Evolutionary conservation across 2,329 filamentous ascomycete species (phyloP).

Genomic region (Sphaerostilbella broomeana): DNA sequence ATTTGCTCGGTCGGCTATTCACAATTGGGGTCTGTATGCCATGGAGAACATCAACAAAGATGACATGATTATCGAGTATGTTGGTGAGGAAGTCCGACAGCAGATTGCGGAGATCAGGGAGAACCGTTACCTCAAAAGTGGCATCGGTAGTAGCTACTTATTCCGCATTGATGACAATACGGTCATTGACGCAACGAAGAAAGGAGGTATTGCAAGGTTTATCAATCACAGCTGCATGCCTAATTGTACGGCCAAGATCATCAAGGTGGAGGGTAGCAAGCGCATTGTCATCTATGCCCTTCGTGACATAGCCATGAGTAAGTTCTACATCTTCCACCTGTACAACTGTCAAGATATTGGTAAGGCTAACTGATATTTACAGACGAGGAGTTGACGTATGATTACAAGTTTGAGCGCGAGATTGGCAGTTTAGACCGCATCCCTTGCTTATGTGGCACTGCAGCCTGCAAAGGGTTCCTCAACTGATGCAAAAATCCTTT

Average conservation of each 20-base stretch:
- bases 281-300: conserved; percentile 98
- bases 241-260: conserved; percentile 98
- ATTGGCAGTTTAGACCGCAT: conserved; percentile 92
- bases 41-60: conserved; percentile 96
- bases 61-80: conserved; percentile 99
- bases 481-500: conserved; percentile 62
- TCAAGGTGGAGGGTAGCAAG: conserved; percentile 96
- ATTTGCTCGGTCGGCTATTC: conserved; percentile 94
- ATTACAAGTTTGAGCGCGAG: conserved; percentile 99
- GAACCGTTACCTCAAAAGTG: conserved; percentile 85
- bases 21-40: conserved; percentile 97
- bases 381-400: conserved; percentile 99
- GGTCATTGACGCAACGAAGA: conserved; percentile 96
- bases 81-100: conserved; percentile 94
- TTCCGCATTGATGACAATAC: conserved; percentile 98
- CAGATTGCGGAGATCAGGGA: conserved; percentile 96
- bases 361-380: conserved; percentile 22
- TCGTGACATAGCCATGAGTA: conserved; percentile 90
- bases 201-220: conserved; percentile 94
- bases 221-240: conserved; percentile 99
- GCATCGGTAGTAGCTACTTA: conserved; percentile 93
- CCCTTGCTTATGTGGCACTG: conserved; percentile 91
- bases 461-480: conserved; percentile 97
- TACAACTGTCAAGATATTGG: too few species aligned
- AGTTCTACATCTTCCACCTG: conserved; percentile 38